Percentiles rank a stretch among this genome's conserved stretches.
These are phyloP conservation scores for Strigomonas galati DNA, from an alignment of 208 protist species.

Conservation along the genomic window DNA sequence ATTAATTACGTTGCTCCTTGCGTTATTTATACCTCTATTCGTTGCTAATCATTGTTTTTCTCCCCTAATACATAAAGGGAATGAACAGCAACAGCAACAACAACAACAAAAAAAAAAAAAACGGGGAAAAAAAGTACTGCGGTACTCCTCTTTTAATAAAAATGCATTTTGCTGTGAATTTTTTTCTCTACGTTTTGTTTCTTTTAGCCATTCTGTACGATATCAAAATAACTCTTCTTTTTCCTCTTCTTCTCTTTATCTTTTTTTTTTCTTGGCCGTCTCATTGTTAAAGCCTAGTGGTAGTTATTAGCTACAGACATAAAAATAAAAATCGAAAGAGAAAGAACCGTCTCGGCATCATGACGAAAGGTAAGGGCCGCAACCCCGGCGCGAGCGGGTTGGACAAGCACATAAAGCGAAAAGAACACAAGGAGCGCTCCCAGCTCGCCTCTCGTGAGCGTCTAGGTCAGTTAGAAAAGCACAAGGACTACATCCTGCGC, in stretches of 20 bases:
- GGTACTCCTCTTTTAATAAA: not conserved
- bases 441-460: slow-evolving; percentile 77
- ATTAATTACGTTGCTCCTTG: not conserved
- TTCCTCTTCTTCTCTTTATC: not conserved
- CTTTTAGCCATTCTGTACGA: too few relatives aligned
- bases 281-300: too few relatives aligned
- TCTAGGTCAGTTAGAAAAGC: slow-evolving; percentile 91
- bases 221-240: too few relatives aligned
- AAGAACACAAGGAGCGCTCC: slow-evolving; percentile 85
- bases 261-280: slow-evolving; percentile 1
- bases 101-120: slow-evolving; percentile 13
- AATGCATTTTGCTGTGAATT: not conserved
- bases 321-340: too few relatives aligned
- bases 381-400: slow-evolving; percentile 82
- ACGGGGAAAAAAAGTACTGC: too few relatives aligned
- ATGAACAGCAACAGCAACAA: too few relatives aligned
- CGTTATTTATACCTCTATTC: not conserved
- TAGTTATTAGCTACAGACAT: too few relatives aligned
- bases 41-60: not conserved
- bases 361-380: slow-evolving; percentile 86
- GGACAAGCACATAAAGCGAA: slow-evolving; percentile 88
- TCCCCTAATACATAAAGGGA: not conserved
- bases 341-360: slow-evolving; percentile 21
- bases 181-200: too few relatives aligned
- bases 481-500: slow-evolving; percentile 90